Base-by-base conservation (phyloP, 257 asterid genomes). In the Verbena officinalis region DNA sequence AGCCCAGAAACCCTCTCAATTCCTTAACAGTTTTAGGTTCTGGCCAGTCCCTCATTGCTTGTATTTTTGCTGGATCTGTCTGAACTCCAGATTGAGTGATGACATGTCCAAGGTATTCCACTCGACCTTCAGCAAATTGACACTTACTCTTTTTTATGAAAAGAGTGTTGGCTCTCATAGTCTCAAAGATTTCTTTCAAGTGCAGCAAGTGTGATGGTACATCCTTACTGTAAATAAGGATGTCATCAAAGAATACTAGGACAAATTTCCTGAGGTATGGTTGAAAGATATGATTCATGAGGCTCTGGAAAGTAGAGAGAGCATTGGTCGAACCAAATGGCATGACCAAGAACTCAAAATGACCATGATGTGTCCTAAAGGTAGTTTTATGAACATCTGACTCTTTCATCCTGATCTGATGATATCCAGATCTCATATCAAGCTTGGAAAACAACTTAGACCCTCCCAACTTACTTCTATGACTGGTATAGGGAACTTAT, bases 361-460 rank as follows among this genome's bases (percentile, higher is more conserved):
- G 63, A 0, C 71, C 71, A 3, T 23, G 33, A 3, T 65, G 54
- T 0, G 61, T 54, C n/a, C 21, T 27, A 39, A 65, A 65, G 0
- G 40, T 16, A 0, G 45, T 65, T 9, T 65, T 65, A 2, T 19
- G 17, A 0, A 21, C 17, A 10, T 53, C 54, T 0, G 0, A 2
- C 3, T 15, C 12, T 0, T 10, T 7, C 34, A 65, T 20, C 4
- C 55, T 8, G 0, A 65, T 65, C 5, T 65, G 56, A 16, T 23
- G 46, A 5, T 64, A 64, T 1, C 59, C 24, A 0, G 16, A 6
- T n/a, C 70, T 36, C 23, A 64, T 5, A 7, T 64, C 60, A 10
- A 64, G 0, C 16, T 64, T 64, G 4, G 51, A 33, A 8, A 64
- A 64, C 0, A 34, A 0, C n/a, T 4, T 9, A 0, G 52, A 17